phyloP scores from a whole-genome alignment of 140 eudicot genomes.

The Flaveria floridana region DNA sequence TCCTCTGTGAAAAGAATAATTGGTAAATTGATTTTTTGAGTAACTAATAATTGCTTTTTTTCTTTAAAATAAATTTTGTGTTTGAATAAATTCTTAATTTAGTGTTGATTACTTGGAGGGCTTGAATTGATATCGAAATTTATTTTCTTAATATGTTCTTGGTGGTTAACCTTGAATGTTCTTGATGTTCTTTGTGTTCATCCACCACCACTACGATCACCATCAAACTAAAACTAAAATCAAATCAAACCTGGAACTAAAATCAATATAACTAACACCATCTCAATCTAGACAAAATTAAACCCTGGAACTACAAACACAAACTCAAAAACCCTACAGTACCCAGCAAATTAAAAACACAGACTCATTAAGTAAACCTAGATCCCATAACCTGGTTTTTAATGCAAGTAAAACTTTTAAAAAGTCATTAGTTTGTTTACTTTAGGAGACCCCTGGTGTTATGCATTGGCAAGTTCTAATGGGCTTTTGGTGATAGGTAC shows the following conservation, averaged over 20 bases:
- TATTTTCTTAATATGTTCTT: not conserved
- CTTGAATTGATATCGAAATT: too few relatives aligned
- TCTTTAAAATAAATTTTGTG: too few relatives aligned
- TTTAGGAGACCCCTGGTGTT: not conserved
- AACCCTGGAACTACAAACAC: not conserved
- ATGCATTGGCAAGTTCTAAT: slow-evolving; percentile 15
- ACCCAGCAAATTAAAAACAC: not conserved
- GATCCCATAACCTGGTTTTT: not conserved
- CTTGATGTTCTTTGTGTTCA: not conserved
- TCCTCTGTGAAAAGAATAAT: too few relatives aligned
- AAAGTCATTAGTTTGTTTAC: not conserved
- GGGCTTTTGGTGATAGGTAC: slow-evolving; percentile 45
- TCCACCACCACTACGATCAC: not conserved
- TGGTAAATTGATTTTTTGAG: too few relatives aligned
- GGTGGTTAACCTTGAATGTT: slow-evolving; percentile 3
- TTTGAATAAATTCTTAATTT: too few relatives aligned
- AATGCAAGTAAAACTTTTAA: not conserved
- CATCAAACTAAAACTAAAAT: not conserved
- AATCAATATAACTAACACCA: not conserved
- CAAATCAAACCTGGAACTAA: not conserved
- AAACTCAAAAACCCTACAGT: not conserved
- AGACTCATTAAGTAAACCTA: not conserved
- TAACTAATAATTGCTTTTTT: too few relatives aligned
- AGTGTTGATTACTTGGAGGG: too few relatives aligned
- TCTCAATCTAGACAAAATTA: not conserved